Evolutionary conservation across 2,329 filamentous ascomycete species (phyloP).

Genomic region (Hypomyces perniciosus): DNA sequence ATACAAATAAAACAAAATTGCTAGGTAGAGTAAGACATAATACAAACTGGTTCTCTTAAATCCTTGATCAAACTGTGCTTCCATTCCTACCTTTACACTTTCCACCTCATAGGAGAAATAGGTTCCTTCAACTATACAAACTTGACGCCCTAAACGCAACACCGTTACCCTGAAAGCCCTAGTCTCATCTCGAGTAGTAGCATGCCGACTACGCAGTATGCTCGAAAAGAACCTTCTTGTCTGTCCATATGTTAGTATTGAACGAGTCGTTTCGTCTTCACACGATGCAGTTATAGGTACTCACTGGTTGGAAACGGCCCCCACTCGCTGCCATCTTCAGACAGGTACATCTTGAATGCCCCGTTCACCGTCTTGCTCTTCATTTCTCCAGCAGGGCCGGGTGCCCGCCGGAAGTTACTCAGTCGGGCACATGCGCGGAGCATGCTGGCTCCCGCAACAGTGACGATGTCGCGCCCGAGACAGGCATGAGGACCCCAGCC

Average conservation of each 20-base stretch:
- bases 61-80: not conserved
- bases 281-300: not conserved
- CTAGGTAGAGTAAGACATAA: not conserved
- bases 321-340: slow-evolving; percentile 11
- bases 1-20: not conserved
- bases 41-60: not conserved
- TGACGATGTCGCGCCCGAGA: slow-evolving; percentile 10
- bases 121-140: no score
- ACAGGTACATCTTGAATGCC: slow-evolving; percentile 9
- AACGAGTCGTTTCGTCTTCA: not conserved
- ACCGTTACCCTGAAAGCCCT: no score
- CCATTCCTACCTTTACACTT: not conserved
- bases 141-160: no score
- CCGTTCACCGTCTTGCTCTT: slow-evolving; percentile 10
- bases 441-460: slow-evolving; percentile 8
- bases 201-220: not conserved
- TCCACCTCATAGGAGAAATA: not conserved
- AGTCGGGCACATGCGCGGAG: slow-evolving; percentile 10
- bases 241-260: not conserved
- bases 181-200: not conserved
- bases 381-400: slow-evolving; percentile 12
- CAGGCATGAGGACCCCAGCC: slow-evolving; percentile 45
- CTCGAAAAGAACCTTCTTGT: not conserved
- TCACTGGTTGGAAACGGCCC: slow-evolving; percentile 7
- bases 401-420: slow-evolving; percentile 7